These are phyloP conservation scores for Cucumis hystrix DNA, from an alignment of 306 rosid species.

Conservation along the genomic window DNA sequence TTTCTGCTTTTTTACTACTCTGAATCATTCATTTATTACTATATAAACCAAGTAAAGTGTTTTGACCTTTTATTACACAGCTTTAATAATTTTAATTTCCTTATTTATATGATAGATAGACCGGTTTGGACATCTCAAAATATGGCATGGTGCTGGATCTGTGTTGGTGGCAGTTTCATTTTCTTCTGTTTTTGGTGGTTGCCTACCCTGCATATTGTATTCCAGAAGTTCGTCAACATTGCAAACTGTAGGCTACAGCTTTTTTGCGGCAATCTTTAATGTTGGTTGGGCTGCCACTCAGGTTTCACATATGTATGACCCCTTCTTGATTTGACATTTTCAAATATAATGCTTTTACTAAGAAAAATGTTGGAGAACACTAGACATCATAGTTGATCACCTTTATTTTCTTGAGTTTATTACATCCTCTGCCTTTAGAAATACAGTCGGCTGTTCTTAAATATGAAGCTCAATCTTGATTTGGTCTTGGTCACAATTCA, in stretches of 20 bases:
- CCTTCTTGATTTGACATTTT: background rate
- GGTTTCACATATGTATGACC: slow-evolving; percentile 89
- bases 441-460: background rate
- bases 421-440: background rate
- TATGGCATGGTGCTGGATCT: slow-evolving; percentile 99
- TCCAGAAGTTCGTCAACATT: slow-evolving; percentile 34
- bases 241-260: slow-evolving; percentile 70
- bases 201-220: slow-evolving; percentile 62
- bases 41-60: background rate
- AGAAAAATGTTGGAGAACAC: background rate
- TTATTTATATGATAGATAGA: slow-evolving; percentile 58
- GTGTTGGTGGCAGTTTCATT: slow-evolving; percentile 84
- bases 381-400: background rate
- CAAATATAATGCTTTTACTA: background rate
- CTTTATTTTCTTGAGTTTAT: background rate
- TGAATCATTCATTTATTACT: background rate
- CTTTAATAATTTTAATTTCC: slow-evolving; percentile 8
- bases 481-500: no score
- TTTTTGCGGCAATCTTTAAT: slow-evolving; percentile 86
- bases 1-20: background rate
- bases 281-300: slow-evolving; percentile 98
- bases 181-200: slow-evolving; percentile 93
- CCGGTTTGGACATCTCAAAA: slow-evolving; percentile 86
- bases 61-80: background rate
- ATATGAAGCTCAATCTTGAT: background rate